phyloP scores from a whole-genome alignment of 192 early-diverging fungal species.

The Entophlyctis helioformis region DNA sequence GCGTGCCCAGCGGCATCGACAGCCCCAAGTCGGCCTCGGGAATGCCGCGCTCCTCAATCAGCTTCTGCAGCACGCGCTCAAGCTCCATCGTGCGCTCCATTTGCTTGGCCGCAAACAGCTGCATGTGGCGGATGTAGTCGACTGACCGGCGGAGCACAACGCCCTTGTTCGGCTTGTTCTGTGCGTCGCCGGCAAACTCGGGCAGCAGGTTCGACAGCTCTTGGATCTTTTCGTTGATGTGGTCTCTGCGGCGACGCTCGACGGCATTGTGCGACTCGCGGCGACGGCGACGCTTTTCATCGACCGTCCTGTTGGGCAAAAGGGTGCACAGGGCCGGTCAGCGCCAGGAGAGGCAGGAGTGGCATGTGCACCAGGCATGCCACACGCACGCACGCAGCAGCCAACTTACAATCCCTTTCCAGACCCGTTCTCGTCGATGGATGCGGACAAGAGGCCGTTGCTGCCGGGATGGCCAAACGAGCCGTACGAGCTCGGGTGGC shows the following conservation, averaged over 20 bases:
- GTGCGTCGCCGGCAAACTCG: slow-evolving; percentile 48
- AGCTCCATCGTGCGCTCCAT: slow-evolving; percentile 57
- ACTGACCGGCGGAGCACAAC: slow-evolving; percentile 87
- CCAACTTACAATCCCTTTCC: slow-evolving; percentile 5
- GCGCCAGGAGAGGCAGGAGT: slow-evolving; percentile 1
- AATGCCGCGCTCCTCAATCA: slow-evolving; percentile 29
- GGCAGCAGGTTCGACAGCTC: slow-evolving; percentile 80
- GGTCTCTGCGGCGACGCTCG: slow-evolving; percentile 87
- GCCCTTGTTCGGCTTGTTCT: slow-evolving; percentile 93
- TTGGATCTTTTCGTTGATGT: slow-evolving; percentile 97
- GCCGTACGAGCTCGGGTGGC: slow-evolving; percentile 15
- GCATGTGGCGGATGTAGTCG: slow-evolving; percentile 80
- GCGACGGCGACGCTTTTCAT: slow-evolving; percentile 87
- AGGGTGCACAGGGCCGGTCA: no score
- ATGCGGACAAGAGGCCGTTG: background rate
- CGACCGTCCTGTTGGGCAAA: no score
- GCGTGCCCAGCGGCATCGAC: slow-evolving; percentile 30
- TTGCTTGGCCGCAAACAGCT: slow-evolving; percentile 53
- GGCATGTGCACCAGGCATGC: no score
- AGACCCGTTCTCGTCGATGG: slow-evolving; percentile 4
- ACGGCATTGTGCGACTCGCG: slow-evolving; percentile 98
- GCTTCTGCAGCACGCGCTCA: slow-evolving; percentile 37
- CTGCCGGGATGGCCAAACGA: slow-evolving; percentile 9
- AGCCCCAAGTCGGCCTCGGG: slow-evolving; percentile 30
- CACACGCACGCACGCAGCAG: no score